Percentiles rank a stretch among this genome's conserved stretches.
Conservation (phyloP, 2,329 filamentous ascomycete genomes). For the Proliferodiscus dingleyae region DNA sequence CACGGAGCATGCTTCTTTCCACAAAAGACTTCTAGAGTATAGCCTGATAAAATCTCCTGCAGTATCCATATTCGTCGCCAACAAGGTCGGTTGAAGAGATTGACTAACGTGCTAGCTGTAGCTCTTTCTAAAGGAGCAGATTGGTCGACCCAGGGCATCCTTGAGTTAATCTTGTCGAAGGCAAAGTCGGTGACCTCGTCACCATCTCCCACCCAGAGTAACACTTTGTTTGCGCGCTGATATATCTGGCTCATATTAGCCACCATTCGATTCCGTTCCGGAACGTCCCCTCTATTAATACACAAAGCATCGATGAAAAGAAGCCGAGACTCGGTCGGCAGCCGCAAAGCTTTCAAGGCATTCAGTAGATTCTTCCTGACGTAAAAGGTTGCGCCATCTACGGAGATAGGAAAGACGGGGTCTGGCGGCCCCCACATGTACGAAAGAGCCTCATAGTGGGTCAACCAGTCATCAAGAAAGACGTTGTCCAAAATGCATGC, state of each 20-base stretch:
- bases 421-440: constrained; percentile 1
- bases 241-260: constrained; percentile 2
- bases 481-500: background rate
- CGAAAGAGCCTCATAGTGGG: constrained; percentile 1
- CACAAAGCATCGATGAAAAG: background rate
- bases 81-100: background rate
- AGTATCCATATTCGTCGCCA: background rate
- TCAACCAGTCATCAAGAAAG: background rate
- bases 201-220: background rate
- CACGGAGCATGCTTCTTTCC: background rate
- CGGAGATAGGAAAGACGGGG: background rate
- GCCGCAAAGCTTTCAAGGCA: background rate
- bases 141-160: background rate
- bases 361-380: background rate
- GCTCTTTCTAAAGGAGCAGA: constrained; percentile 1
- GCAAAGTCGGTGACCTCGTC: constrained; percentile 1
- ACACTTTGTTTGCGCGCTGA: background rate
- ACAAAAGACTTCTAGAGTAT: background rate
- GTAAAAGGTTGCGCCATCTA: background rate
- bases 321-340: background rate
- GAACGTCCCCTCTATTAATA: background rate
- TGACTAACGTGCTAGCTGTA: background rate
- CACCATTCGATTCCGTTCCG: background rate
- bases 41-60: background rate
- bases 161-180: background rate